Conservation (phyloP, 345 rosid genomes). For the Capsella bursapastoris region DNA sequence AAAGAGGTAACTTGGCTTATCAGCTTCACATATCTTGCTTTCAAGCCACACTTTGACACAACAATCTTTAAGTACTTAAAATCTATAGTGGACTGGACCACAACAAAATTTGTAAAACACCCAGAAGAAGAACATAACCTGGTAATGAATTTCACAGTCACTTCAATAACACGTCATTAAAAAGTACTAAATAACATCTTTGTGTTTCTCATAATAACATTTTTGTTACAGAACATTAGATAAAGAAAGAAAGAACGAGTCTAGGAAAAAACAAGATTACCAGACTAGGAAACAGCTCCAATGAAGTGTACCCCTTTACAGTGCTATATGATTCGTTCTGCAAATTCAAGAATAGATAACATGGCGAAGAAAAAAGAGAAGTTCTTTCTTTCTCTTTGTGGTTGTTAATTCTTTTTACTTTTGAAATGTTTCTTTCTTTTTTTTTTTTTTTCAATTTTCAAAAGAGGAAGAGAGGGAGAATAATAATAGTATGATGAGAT, state of each 20-base stretch:
- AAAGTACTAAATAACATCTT: neutral
- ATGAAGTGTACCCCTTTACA: neutral
- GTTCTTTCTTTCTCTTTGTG: neutral
- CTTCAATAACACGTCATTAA: neutral
- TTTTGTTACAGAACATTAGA: neutral
- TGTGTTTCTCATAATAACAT: neutral
- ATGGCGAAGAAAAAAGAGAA: neutral
- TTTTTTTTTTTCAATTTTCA: constrained; percentile 1
- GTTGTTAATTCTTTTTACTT: neutral
- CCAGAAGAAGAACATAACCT: neutral
- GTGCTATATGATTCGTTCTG: neutral
- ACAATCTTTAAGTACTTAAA: neutral
- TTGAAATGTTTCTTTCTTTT: neutral
- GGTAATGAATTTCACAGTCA: neutral
- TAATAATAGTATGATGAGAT: neutral
- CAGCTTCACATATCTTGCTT: constrained; percentile 9
- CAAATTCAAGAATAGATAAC: neutral
- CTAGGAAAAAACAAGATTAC: constrained; percentile 2
- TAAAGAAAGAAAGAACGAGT: neutral
- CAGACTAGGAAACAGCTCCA: constrained; percentile 4
- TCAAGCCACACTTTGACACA: constrained; percentile 2
- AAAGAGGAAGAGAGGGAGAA: constrained; percentile 15
- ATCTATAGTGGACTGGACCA: constrained; percentile 5
- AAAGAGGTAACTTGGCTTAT: constrained; percentile 13
- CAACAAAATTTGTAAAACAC: neutral